phyloP scores from a whole-genome alignment of 2,329 filamentous ascomycete genomes.

The Penicillium vulpinum region DNA sequence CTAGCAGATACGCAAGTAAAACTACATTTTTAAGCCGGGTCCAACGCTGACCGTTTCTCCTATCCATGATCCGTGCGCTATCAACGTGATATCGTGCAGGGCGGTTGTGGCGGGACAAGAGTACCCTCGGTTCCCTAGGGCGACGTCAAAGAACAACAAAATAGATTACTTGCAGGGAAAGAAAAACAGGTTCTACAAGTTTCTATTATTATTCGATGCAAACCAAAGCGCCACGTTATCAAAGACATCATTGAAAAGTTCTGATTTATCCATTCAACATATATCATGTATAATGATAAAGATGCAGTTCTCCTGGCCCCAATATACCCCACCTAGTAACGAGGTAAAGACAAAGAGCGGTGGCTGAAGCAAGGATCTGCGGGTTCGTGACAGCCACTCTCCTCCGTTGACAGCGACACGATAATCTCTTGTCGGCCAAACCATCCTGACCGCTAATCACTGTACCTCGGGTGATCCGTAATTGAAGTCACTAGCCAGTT shows the following conservation, averaged over 20 bases:
- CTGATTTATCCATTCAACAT: neutral
- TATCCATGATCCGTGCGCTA: conserved; percentile 22
- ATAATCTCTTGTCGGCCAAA: neutral
- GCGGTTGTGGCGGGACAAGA: conserved; percentile 27
- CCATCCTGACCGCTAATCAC: conserved; percentile 5
- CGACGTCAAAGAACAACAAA: neutral
- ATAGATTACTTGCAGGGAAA: conserved; percentile 2
- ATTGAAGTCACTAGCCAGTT: neutral
- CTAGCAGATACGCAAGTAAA: conserved; percentile 1
- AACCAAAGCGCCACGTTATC: conserved; percentile 17
- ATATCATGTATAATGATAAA: no score
- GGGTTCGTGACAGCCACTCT: conserved; percentile 1
- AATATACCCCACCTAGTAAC: neutral
- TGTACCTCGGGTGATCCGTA: neutral
- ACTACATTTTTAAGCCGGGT: neutral
- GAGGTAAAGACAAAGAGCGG: conserved; percentile 3
- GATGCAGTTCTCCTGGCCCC: neutral
- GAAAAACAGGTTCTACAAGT: neutral
- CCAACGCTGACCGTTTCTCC: conserved; percentile 5
- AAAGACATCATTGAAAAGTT: conserved; percentile 4
- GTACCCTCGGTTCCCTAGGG: neutral
- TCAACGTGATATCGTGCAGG: conserved; percentile 8
- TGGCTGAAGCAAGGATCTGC: conserved; percentile 13
- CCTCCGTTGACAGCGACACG: neutral
- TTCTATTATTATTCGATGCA: neutral